Evolutionary conservation across 202 grass and related monocot genomes (phyloP).

Genomic region (Musa balbisiana): DNA sequence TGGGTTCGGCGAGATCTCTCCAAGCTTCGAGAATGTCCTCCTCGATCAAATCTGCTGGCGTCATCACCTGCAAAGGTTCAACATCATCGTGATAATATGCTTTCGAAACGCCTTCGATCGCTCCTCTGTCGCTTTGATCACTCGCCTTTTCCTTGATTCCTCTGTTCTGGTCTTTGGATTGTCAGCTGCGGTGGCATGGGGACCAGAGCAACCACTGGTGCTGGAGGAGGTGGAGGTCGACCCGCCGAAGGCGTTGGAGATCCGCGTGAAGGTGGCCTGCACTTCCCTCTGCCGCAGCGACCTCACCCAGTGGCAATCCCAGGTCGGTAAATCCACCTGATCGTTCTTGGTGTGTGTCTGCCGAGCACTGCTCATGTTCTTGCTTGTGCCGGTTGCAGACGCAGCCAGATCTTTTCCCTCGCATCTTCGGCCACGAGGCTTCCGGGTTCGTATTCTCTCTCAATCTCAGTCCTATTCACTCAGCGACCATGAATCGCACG

Average conservation of each 20-base stretch:
- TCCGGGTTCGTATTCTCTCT: constrained; percentile 46
- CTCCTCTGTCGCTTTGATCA: neutral
- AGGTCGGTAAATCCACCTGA: constrained; percentile 25
- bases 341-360: neutral
- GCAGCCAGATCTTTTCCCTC: constrained; percentile 66
- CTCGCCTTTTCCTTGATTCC: neutral
- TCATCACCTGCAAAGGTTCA: constrained; percentile 67
- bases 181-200: constrained; percentile 85
- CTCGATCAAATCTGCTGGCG: constrained; percentile 27
- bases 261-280: constrained; percentile 80
- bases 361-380: neutral
- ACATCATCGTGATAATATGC: neutral
- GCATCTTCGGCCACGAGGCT: constrained; percentile 92
- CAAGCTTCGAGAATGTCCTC: constrained; percentile 24
- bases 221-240: constrained; percentile 91
- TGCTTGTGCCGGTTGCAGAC: constrained; percentile 31
- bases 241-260: constrained; percentile 71
- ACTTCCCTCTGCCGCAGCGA: constrained; percentile 98
- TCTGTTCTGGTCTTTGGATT: neutral
- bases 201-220: constrained; percentile 63
- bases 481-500: neutral
- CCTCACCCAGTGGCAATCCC: constrained; percentile 75
- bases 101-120: neutral
- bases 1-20: no score
- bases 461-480: neutral